Conservation (phyloP, 2,329 filamentous ascomycete genomes). For the Elsinoe australis region DNA sequence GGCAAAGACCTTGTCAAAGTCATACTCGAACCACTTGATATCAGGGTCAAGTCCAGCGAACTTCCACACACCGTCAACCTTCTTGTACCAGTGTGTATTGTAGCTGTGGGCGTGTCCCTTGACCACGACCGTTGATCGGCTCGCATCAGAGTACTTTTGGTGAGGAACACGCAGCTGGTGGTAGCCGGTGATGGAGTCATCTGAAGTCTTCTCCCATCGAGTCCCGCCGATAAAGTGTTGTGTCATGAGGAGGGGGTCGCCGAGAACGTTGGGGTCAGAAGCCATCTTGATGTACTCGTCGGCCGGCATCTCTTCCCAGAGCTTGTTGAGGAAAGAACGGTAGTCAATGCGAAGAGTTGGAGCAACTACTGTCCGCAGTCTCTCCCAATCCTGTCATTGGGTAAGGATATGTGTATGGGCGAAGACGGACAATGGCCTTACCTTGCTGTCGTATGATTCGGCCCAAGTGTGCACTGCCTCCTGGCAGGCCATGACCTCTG, state of each 20-base stretch:
- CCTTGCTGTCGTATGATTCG: constrained; percentile 58
- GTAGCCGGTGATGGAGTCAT: constrained; percentile 44
- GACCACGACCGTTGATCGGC: constrained; percentile 39
- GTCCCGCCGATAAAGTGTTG: constrained; percentile 51
- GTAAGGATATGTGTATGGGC: background rate
- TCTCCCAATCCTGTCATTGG: constrained; percentile 46
- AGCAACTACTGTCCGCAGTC: constrained; percentile 50
- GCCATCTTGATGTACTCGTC: constrained; percentile 48
- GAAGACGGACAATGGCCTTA: constrained; percentile 17
- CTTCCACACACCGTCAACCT: constrained; percentile 52
- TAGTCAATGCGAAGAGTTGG: constrained; percentile 59
- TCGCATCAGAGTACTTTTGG: constrained; percentile 47
- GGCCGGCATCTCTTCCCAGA: constrained; percentile 51
- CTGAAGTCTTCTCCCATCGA: constrained; percentile 44
- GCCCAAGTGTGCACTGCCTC: constrained; percentile 51
- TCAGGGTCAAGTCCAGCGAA: constrained; percentile 49
- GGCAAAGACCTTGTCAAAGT: constrained; percentile 50
- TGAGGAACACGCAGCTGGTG: constrained; percentile 54
- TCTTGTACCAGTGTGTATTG: constrained; percentile 50
- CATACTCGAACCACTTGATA: constrained; percentile 49
- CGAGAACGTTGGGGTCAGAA: constrained; percentile 46
- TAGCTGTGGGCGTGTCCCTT: constrained; percentile 52
- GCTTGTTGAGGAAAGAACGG: constrained; percentile 47
- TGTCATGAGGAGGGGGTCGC: constrained; percentile 47
- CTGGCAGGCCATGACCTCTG: constrained; percentile 45